These are phyloP conservation scores for Porcisia hertigi DNA, from an alignment of 208 protist genomes.

Conservation along the genomic window DNA sequence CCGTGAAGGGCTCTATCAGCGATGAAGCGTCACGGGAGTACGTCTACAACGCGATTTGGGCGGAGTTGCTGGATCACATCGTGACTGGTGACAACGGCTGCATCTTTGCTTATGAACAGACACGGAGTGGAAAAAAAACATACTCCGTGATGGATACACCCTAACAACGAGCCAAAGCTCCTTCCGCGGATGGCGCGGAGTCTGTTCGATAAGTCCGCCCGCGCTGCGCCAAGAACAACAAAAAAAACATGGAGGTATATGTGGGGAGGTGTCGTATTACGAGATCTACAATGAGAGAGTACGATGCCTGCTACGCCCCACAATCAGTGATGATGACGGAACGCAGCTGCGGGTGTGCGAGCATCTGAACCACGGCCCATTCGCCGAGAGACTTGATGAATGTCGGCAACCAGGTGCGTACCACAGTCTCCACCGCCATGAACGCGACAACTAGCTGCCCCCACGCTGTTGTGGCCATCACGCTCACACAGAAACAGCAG, in stretches of 20 bases:
- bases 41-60: constrained; percentile 66
- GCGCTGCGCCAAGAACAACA: constrained; percentile 19
- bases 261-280: constrained; percentile 81
- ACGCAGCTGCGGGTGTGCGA: constrained; percentile 74
- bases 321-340: constrained; percentile 56
- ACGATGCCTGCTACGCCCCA: constrained; percentile 67
- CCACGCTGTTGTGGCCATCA: constrained; percentile 92
- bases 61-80: constrained; percentile 57
- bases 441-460: constrained; percentile 87
- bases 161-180: constrained; percentile 42
- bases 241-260: constrained; percentile 69
- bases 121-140: constrained; percentile 85
- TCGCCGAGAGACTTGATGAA: constrained; percentile 82
- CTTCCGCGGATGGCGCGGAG: constrained; percentile 70
- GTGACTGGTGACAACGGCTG: constrained; percentile 87
- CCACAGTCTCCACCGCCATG: constrained; percentile 90
- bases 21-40: constrained; percentile 55
- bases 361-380: constrained; percentile 79
- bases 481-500: constrained; percentile 64
- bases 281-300: constrained; percentile 94
- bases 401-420: constrained; percentile 85
- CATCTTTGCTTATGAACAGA: constrained; percentile 91
- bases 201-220: constrained; percentile 46
- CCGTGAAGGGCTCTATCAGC: constrained; percentile 37
- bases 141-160: constrained; percentile 80